A percentile compares a stretch with the other conserved stretches of the same genome.
phyloP scores from a whole-genome alignment of 2,329 filamentous ascomycete genomes.

The Trichoderma harzianum region DNA sequence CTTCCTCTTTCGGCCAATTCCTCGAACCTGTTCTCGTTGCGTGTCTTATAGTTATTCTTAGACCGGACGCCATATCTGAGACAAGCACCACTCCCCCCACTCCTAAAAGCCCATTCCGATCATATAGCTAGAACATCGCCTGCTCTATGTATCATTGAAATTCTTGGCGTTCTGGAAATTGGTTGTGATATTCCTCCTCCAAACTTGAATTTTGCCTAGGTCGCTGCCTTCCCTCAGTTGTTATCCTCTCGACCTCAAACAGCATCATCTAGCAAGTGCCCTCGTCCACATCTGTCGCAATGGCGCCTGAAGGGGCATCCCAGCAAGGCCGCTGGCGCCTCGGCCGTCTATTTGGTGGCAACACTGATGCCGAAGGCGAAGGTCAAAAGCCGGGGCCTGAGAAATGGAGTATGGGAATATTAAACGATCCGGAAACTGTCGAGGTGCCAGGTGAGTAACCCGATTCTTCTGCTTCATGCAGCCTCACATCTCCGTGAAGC shows the following conservation, averaged over 20 bases:
- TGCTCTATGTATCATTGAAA: background rate
- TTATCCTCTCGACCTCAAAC: background rate
- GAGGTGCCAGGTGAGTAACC: conserved; percentile 72
- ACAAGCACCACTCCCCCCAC: background rate
- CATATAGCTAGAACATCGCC: background rate
- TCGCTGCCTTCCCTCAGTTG: background rate
- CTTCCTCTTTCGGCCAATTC: background rate
- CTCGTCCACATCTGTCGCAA: background rate
- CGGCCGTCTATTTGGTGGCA: conserved; percentile 5
- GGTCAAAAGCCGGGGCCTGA: conserved; percentile 23
- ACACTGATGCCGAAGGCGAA: background rate
- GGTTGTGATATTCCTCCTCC: background rate
- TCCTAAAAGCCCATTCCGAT: background rate
- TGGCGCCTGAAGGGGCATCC: background rate
- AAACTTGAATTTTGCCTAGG: background rate
- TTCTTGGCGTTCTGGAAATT: background rate
- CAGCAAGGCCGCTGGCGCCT: conserved; percentile 1
- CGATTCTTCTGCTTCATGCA: background rate
- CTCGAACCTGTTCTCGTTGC: background rate
- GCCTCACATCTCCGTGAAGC: background rate
- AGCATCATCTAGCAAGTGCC: background rate
- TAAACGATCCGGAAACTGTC: conserved; percentile 76
- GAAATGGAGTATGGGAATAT: conserved; percentile 69
- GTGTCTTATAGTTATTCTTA: background rate
- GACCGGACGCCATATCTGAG: background rate